Evolutionary conservation across 2,329 filamentous ascomycete species (phyloP).

Genomic region (Blumeria graminis): DNA sequence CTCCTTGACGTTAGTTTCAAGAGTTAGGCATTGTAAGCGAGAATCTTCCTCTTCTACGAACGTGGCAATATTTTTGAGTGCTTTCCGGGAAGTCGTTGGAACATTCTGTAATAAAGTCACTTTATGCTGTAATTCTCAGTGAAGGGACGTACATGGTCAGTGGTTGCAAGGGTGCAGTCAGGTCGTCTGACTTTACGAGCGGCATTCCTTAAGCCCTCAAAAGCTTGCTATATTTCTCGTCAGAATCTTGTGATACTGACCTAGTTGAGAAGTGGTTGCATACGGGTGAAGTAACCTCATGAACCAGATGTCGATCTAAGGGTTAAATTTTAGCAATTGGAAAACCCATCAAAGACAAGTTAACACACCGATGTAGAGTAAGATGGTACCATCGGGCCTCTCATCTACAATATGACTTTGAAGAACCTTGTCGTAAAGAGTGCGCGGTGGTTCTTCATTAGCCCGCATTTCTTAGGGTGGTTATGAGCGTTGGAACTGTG

Average conservation of each 20-base stretch:
- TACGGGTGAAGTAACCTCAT: conserved; percentile 94
- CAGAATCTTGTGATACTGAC: conserved; percentile 4
- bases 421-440: conserved; percentile 95
- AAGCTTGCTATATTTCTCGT: conserved; percentile 49
- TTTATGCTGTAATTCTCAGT: not conserved
- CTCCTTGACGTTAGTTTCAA: conserved; percentile 92
- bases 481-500: no score
- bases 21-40: conserved; percentile 74
- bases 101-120: conserved; percentile 43
- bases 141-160: conserved; percentile 60
- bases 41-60: conserved; percentile 94
- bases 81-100: conserved; percentile 72
- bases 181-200: conserved; percentile 70
- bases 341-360: not conserved
- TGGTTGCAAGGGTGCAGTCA: conserved; percentile 89
- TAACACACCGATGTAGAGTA: conserved; percentile 70
- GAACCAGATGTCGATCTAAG: conserved; percentile 76
- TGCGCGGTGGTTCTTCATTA: conserved; percentile 29
- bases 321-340: not conserved
- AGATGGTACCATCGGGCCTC: conserved; percentile 75
- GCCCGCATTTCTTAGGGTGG: no score
- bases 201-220: conserved; percentile 82
- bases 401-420: conserved; percentile 85
- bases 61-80: conserved; percentile 74
- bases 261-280: conserved; percentile 14